phyloP scores from a whole-genome alignment of 306 rosid genomes.

The Pachyrhizus erosus region DNA sequence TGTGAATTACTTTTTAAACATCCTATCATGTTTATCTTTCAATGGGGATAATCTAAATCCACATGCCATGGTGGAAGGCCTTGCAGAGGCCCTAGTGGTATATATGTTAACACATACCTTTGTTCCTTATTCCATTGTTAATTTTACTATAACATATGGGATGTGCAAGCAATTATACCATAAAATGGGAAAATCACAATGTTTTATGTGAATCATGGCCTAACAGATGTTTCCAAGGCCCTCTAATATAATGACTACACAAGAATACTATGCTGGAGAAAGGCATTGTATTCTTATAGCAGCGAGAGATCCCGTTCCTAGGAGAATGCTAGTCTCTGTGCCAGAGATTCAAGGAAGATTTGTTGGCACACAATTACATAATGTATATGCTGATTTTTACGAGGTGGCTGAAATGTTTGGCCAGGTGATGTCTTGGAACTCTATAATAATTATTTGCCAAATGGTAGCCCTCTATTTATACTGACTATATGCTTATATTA shows the following conservation, averaged over 20 bases:
- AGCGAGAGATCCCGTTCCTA: constrained; percentile 9
- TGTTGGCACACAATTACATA: too few relatives aligned
- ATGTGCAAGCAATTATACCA: background rate
- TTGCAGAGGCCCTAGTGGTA: constrained; percentile 42
- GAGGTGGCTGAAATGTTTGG: too few relatives aligned
- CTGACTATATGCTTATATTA: constrained; percentile 13
- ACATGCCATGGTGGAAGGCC: constrained; percentile 18
- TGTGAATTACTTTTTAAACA: background rate
- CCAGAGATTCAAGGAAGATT: constrained; percentile 34
- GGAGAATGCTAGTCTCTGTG: background rate
- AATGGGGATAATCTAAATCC: constrained; percentile 1
- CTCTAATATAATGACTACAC: background rate
- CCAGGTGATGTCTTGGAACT: too few relatives aligned
- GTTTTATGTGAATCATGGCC: background rate
- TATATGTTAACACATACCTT: background rate
- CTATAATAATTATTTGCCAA: background rate
- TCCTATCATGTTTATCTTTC: constrained; percentile 5
- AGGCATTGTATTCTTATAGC: constrained; percentile 44
- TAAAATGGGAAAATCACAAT: background rate
- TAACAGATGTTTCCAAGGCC: constrained; percentile 43
- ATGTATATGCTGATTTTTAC: too few relatives aligned
- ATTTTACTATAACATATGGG: background rate
- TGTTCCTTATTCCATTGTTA: background rate
- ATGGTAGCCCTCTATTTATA: background rate
- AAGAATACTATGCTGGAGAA: constrained; percentile 27